Conservation (phyloP, 2,329 filamentous ascomycete species). For the Aspergillus quadrilineatus region DNA sequence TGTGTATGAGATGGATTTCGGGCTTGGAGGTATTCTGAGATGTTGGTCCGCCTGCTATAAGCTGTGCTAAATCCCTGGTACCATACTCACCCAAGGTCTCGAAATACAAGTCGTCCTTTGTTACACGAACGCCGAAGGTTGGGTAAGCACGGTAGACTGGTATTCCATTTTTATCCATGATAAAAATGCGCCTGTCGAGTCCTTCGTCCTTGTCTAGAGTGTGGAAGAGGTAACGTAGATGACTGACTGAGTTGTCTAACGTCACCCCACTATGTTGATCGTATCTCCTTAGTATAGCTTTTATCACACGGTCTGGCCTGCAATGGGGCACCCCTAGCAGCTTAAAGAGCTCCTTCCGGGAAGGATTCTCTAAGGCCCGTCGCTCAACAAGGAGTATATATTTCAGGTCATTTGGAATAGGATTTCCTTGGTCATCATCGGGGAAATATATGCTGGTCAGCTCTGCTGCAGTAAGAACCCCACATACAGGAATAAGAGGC, state of each 20-base stretch:
- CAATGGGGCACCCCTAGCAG: neutral
- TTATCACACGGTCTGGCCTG: neutral
- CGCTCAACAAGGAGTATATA: neutral
- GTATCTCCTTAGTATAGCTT: conserved; percentile 2
- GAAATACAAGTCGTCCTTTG: conserved; percentile 7
- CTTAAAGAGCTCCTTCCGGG: neutral
- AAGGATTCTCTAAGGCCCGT: neutral
- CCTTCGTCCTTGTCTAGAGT: neutral
- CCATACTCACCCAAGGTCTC: conserved; percentile 1
- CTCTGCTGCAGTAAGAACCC: neutral
- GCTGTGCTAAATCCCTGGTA: neutral
- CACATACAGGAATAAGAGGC: neutral
- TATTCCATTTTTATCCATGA: neutral
- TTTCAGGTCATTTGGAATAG: neutral
- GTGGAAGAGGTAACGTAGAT: conserved; percentile 3
- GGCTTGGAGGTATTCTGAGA: neutral
- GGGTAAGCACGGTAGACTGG: neutral
- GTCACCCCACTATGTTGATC: neutral
- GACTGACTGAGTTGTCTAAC: neutral
- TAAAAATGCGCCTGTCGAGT: conserved; percentile 7
- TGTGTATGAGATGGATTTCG: conserved; percentile 7
- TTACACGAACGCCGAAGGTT: neutral
- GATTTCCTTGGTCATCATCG: neutral
- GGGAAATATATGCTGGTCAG: neutral
- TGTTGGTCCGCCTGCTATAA: neutral